phyloP scores from a whole-genome alignment of 2,329 filamentous ascomycete species.

The Neurospora crassa region DNA sequence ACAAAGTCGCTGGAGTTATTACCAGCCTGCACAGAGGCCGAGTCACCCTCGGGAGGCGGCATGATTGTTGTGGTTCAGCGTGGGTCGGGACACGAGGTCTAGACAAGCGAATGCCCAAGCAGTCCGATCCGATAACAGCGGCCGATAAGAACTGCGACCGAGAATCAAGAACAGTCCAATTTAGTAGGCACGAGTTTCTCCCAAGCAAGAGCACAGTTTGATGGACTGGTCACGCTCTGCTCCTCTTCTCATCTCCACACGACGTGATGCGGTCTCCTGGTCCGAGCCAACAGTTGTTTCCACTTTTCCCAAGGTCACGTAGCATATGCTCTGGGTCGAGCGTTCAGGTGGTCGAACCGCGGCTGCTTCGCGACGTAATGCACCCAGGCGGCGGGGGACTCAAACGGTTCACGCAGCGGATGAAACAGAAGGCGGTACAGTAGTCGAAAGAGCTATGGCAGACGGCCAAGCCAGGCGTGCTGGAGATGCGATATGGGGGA shows the following conservation, averaged over 20 bases:
- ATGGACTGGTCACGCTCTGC: conserved; percentile 1
- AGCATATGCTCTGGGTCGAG: conserved; percentile 1
- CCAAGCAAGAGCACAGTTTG: conserved; percentile 7
- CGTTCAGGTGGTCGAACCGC: background rate
- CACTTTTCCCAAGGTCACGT: conserved; percentile 1
- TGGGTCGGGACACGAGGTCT: background rate
- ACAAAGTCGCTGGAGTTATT: conserved; percentile 96
- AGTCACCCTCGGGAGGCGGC: conserved; percentile 27
- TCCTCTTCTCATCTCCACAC: conserved; percentile 3
- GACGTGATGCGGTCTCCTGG: background rate
- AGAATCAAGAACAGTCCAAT: conserved; percentile 1
- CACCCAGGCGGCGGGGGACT: background rate
- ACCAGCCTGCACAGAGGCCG: conserved; percentile 28
- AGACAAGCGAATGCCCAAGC: conserved; percentile 2
- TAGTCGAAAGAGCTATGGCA: background rate
- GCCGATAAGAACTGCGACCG: conserved; percentile 3
- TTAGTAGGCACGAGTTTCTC: conserved; percentile 7
- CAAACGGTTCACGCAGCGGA: background rate
- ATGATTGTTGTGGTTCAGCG: conserved; percentile 17
- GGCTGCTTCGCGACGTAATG: background rate
- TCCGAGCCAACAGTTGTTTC: background rate
- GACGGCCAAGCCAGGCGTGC: background rate
- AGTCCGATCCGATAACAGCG: conserved; percentile 4
- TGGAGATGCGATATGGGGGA: background rate
- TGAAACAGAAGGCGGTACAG: background rate